Base-by-base conservation (phyloP, 345 rosid genomes). In the Carallia brachiata region DNA sequence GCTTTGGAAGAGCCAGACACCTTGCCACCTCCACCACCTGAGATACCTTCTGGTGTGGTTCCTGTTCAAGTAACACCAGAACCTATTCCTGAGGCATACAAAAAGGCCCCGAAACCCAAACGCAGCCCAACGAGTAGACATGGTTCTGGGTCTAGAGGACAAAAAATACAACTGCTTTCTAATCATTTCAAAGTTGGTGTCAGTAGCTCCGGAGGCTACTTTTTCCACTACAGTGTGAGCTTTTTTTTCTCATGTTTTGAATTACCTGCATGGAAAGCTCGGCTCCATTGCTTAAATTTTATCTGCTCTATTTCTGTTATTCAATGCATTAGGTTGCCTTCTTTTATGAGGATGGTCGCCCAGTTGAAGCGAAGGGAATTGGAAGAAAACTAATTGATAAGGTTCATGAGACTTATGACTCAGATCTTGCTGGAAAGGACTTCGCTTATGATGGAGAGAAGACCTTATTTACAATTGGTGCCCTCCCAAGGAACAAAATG, bases 391-490 rank as follows among this genome's bases (percentile, higher is more conserved):
- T 75, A 9, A 65, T 77, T 4, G 80, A 72, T 16, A 77, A 63
- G 19, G 73, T 77, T 48, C 62, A 61, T 15, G 62, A 72, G 70
- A 77, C 80, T 6, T 77, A 77, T 53, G 47, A 7, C 27, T 57
- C 66, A 7, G 80, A 72, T 16, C 63, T 77, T 19, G 61, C 69
- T 19, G 77, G 73, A 15, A 72, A 72, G 65, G 56, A 67, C 5
- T 77, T 77, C 67, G 80, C 80, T 6, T 77, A 77, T 28, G 80
- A 77, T 63, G 80, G 80, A 19, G 73, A 72, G 61, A 72, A 77
- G 62, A 77, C 58, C 37, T 59, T 77, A 40, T 72, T 62, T 17
- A 72, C 80, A 4, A 44, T 72, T 7, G 77, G 77, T 48, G 19
- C 69, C 3, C 70, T 77, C 4, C 73, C 73, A 0, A 65, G 54